phyloP scores from a whole-genome alignment of 73 alveolate species.

The Tetrahymena elliotti region DNA sequence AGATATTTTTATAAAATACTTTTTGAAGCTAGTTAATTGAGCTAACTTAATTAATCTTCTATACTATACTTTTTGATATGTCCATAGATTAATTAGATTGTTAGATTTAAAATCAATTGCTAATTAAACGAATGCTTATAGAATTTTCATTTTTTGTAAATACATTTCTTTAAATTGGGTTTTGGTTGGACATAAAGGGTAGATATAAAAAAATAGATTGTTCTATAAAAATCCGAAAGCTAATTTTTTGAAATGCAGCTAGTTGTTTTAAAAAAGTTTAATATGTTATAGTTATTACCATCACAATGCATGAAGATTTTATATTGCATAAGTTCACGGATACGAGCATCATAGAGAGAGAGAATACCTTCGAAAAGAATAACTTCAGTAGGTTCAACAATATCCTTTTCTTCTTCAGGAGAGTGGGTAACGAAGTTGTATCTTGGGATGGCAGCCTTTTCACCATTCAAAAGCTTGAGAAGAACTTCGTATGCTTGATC shows the following conservation, averaged over 20 bases:
- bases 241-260: background rate
- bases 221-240: too few species aligned
- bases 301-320: constrained; percentile 65
- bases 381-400: constrained; percentile 68
- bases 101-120: too few species aligned
- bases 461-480: constrained; percentile 56
- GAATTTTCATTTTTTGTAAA: too few species aligned
- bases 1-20: background rate
- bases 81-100: too few species aligned
- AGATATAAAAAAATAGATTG: background rate
- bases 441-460: constrained; percentile 73
- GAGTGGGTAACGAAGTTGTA: constrained; percentile 78
- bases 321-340: constrained; percentile 67
- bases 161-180: too few species aligned
- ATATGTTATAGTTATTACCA: constrained; percentile 29
- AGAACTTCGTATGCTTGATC: constrained; percentile 65
- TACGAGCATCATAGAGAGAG: constrained; percentile 89
- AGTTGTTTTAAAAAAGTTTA: background rate
- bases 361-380: constrained; percentile 94
- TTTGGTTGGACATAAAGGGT: background rate
- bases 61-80: too few species aligned
- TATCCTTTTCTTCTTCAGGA: constrained; percentile 24
- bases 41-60: background rate
- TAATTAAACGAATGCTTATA: background rate
- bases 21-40: background rate